Evolutionary conservation across 2,329 filamentous ascomycete species (phyloP).

Genomic region (Paraconiothyrium brasiliense): DNA sequence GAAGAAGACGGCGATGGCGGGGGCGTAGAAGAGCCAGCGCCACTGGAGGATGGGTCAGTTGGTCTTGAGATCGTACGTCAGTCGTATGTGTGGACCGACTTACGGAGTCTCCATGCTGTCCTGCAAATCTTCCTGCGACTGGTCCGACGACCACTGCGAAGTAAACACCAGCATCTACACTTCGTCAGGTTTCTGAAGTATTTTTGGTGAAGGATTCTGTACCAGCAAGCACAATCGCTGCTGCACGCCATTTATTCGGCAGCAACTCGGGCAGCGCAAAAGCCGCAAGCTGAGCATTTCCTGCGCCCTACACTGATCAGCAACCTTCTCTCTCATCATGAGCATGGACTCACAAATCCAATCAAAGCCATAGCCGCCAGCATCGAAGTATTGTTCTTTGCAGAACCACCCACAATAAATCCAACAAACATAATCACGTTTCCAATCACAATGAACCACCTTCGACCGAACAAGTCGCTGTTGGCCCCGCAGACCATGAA

Average conservation of each 20-base stretch:
- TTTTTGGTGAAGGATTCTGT: neutral
- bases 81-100: neutral
- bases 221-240: constrained; percentile 30
- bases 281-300: constrained; percentile 48
- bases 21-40: constrained; percentile 58
- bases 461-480: constrained; percentile 59
- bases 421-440: constrained; percentile 54
- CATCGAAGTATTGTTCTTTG: constrained; percentile 52
- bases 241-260: constrained; percentile 57
- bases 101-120: constrained; percentile 40
- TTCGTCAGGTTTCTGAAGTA: constrained; percentile 48
- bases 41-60: constrained; percentile 34
- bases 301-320: constrained; percentile 21
- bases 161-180: constrained; percentile 51
- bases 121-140: constrained; percentile 56
- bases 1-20: constrained; percentile 55
- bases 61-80: neutral
- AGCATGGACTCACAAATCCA: constrained; percentile 50
- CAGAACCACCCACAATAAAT: constrained; percentile 48
- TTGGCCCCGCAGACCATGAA: constrained; percentile 55
- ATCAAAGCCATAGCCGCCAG: constrained; percentile 54
- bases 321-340: neutral
- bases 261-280: constrained; percentile 60
- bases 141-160: constrained; percentile 59
- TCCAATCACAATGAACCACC: constrained; percentile 57